Percentiles rank a stretch among this genome's conserved stretches.
These are phyloP conservation scores for Cucurbita pepo DNA, from an alignment of 306 rosid genomes.

Conservation along the genomic window DNA sequence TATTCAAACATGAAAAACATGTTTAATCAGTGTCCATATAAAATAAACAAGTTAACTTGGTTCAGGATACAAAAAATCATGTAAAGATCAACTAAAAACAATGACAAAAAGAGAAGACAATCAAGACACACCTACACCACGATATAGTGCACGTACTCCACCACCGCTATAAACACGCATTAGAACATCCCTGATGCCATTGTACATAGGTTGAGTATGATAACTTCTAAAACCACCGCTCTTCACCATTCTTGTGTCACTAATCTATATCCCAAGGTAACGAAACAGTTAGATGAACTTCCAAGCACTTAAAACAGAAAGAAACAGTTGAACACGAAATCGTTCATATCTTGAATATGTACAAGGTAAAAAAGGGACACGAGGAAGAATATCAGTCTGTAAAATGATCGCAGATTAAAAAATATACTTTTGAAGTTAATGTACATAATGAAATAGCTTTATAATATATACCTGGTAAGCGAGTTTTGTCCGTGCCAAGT, in stretches of 20 bases:
- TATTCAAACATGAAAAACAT: constrained; percentile 11
- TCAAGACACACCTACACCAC: constrained; percentile 63
- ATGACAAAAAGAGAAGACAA: neutral
- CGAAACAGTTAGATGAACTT: neutral
- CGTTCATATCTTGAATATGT: neutral
- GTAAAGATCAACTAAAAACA: neutral
- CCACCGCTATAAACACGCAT: constrained; percentile 54
- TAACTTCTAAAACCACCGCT: constrained; percentile 25
- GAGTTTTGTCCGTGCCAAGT: constrained; percentile 92
- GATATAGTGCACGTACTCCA: constrained; percentile 71
- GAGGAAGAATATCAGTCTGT: neutral
- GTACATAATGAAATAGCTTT: neutral
- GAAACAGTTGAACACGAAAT: neutral
- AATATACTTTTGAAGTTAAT: neutral
- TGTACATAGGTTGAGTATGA: constrained; percentile 30
- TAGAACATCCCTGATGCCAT: constrained; percentile 65
- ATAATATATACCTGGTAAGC: constrained; percentile 66
- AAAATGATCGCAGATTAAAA: neutral
- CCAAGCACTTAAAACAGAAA: neutral
- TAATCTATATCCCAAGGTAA: constrained; percentile 27
- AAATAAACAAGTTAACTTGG: neutral
- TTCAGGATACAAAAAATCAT: neutral
- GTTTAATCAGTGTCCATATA: neutral
- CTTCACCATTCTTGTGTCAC: constrained; percentile 29
- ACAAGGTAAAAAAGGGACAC: neutral